phyloP scores from a whole-genome alignment of 2,329 filamentous ascomycete genomes.

The Colletotrichum sp. region DNA sequence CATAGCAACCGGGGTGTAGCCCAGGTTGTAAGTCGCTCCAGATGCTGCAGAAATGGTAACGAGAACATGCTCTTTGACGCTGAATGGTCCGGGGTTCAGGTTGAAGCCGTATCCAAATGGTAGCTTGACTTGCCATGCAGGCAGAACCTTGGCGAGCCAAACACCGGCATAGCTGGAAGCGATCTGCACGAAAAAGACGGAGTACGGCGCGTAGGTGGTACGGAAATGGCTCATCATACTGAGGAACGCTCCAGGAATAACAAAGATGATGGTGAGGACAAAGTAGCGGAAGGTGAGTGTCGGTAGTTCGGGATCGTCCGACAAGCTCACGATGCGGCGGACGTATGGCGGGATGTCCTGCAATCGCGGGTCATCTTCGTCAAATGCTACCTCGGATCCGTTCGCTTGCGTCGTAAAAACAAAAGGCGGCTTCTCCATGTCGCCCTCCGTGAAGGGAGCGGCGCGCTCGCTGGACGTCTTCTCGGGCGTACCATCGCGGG shows the following conservation, averaged over 20 bases:
- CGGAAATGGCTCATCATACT: constrained; percentile 48
- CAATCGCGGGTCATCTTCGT: constrained; percentile 55
- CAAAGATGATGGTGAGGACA: constrained; percentile 56
- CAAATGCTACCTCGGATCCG: constrained; percentile 31
- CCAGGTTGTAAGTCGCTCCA: constrained; percentile 54
- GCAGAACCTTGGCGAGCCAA: constrained; percentile 56
- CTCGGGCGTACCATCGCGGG: not conserved
- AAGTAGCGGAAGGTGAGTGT: constrained; percentile 66
- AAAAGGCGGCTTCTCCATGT: constrained; percentile 25
- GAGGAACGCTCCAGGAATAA: constrained; percentile 60
- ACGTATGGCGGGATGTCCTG: constrained; percentile 55
- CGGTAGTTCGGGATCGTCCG: constrained; percentile 54
- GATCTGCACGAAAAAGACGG: constrained; percentile 52
- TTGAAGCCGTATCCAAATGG: constrained; percentile 56
- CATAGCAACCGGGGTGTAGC: constrained; percentile 33
- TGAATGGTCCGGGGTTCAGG: constrained; percentile 48
- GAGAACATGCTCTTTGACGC: constrained; percentile 55
- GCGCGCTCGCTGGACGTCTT: constrained; percentile 1
- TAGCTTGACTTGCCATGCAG: constrained; percentile 48
- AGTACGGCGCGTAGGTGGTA: constrained; percentile 35
- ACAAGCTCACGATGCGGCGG: constrained; percentile 9
- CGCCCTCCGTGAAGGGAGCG: constrained; percentile 23
- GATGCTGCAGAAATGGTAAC: constrained; percentile 55
- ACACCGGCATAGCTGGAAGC: constrained; percentile 60
- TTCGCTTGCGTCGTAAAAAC: constrained; percentile 23